Conservation (phyloP, 1,139 yeast species). For the Sugiyamaella xylanicola region DNA sequence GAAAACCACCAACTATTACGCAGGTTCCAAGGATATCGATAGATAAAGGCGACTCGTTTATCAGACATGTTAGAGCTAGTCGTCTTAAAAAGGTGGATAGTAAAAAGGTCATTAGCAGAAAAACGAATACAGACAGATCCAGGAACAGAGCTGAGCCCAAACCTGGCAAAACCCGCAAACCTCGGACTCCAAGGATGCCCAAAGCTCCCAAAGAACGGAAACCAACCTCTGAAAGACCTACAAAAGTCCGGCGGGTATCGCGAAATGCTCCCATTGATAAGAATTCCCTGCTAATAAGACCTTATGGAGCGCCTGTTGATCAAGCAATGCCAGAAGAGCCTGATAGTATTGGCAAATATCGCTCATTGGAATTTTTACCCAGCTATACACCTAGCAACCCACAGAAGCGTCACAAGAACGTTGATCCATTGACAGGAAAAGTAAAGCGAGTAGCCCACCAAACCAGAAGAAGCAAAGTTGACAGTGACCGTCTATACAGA, state of each 20-base stretch:
- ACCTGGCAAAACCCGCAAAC: neutral
- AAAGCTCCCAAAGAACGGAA: neutral
- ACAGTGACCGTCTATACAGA: slow-evolving; percentile 54
- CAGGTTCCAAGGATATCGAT: slow-evolving; percentile 7
- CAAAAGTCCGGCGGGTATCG: neutral
- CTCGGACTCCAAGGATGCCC: neutral
- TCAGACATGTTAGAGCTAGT: slow-evolving; percentile 6
- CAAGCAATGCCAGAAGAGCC: neutral
- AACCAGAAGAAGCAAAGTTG: slow-evolving; percentile 35
- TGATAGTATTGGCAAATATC: too few species aligned
- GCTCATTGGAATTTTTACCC: neutral
- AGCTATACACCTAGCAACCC: neutral
- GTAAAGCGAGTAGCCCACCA: slow-evolving; percentile 6
- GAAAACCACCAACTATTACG: neutral
- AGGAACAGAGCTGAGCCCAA: neutral
- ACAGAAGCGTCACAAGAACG: neutral
- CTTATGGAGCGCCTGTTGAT: neutral
- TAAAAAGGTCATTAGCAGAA: neutral
- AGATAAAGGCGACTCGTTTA: slow-evolving; percentile 20
- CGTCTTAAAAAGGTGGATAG: slow-evolving; percentile 12
- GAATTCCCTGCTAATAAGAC: neutral
- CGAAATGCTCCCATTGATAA: neutral
- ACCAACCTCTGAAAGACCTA: neutral
- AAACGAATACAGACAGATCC: too few species aligned
- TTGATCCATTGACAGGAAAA: slow-evolving; percentile 23